Base-by-base conservation (phyloP, 345 rosid species). In the Aquilaria malaccensis region DNA sequence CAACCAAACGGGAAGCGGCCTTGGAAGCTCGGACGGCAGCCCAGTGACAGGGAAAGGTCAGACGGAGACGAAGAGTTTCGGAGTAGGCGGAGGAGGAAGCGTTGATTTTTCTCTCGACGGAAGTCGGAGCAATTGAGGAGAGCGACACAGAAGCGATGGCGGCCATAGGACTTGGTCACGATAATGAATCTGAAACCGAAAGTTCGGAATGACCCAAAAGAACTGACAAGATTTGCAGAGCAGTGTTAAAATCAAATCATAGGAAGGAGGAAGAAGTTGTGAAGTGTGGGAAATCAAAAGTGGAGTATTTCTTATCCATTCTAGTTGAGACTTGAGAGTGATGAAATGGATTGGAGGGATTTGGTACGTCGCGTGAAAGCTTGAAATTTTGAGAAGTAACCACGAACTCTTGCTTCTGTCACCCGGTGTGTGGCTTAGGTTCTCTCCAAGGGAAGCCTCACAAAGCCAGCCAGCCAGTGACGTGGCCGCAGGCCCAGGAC, bases 71-170 rank as follows among this genome's bases (percentile, higher is more conserved):
- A 56, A 67, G 60, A 13, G 63, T 68, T 10, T 78, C 74, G 61
- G 66, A 70, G 59, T 71, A 31, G 47, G 77, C 79, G 48, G 76
- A 63, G 49, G 72, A 68, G 9, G 79, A 15, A 56, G 75, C 59
- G 45, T 72, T 74, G 62, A 58, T 50, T 65, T 77, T 76, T 14
- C 79, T 69, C 6, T 79, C 76, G 11, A 60, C 43, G n/a, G 68
- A 55, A 10, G 87, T 67, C 53, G 78, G 86, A 50, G 76, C 74
- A 11, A 93, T 63, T 6, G 94, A 84, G 48, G 94, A 66, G 62
- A 87, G 85, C n/a, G 91, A 88, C 33, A 89, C 70, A 11, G 88
- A 85, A 73, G 85, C 69, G 49, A 83, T 77, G 15, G 93, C 77
- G 62, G 96, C 96, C 89, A 85, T 84, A 71, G 50, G 48, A 29